Evolutionary conservation across 176 grass and related monocot genomes (phyloP).

Genomic region (Microstegium vimineum): DNA sequence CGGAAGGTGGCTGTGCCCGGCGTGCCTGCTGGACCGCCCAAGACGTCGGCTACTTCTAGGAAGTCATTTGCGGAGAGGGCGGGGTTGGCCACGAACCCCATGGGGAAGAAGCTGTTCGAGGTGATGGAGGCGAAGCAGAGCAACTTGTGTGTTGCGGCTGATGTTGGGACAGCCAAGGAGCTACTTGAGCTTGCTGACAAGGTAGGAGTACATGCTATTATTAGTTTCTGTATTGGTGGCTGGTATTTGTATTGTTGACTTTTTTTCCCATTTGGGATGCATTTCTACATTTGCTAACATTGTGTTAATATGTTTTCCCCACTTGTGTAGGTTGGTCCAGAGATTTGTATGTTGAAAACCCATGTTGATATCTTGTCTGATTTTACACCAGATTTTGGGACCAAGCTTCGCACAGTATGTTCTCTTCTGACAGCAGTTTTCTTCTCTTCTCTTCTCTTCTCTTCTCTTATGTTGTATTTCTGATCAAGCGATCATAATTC

Average conservation of each 20-base stretch:
- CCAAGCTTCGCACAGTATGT: conserved; percentile 65
- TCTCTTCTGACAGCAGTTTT: not conserved
- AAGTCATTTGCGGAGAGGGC: conserved; percentile 62
- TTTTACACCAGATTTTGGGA: conserved; percentile 71
- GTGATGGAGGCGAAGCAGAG: conserved; percentile 88
- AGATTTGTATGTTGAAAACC: conserved; percentile 90
- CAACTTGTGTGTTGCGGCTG: conserved; percentile 76
- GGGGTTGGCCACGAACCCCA: conserved; percentile 54
- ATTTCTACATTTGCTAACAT: not conserved
- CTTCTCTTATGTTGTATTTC: not conserved
- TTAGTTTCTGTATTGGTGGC: not conserved
- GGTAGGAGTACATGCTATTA: conserved; percentile 53
- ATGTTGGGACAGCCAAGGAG: conserved; percentile 83
- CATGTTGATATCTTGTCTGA: conserved; percentile 93
- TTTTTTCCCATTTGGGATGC: not conserved
- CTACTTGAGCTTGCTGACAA: conserved; percentile 79
- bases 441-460: too few species aligned
- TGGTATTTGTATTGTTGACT: too few species aligned
- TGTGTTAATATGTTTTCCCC: not conserved
- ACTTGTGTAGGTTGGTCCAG: conserved; percentile 63
- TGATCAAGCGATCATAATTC: not conserved
- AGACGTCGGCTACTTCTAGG: conserved; percentile 9
- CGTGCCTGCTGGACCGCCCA: not conserved
- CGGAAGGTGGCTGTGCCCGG: conserved; percentile 65
- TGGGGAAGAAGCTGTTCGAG: conserved; percentile 84